Conservation (phyloP, 164 flowering plant species). For the Stephania yunnanensis region DNA sequence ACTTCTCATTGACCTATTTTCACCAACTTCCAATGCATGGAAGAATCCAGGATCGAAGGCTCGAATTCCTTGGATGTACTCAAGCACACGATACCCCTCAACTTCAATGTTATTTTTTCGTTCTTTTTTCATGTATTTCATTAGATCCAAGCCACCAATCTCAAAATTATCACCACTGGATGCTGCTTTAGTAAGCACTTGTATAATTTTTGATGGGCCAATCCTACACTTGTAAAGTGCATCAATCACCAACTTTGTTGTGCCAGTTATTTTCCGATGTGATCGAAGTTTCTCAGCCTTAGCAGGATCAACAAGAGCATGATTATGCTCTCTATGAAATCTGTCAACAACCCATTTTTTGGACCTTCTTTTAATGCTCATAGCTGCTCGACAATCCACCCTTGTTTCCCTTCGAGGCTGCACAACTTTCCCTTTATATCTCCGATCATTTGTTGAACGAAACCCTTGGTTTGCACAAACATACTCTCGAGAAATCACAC, state of each 20-base stretch:
- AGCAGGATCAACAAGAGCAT: slow-evolving; percentile 18
- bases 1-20: slow-evolving; percentile 20
- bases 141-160: slow-evolving; percentile 12
- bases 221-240: slow-evolving; percentile 16
- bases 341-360: slow-evolving; percentile 16
- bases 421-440: slow-evolving; percentile 19
- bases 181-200: slow-evolving; percentile 18
- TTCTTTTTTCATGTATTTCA: slow-evolving; percentile 16
- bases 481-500: slow-evolving; percentile 21
- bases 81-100: slow-evolving; percentile 16
- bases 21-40: slow-evolving; percentile 19
- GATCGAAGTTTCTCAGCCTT: slow-evolving; percentile 21
- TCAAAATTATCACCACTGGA: slow-evolving; percentile 15
- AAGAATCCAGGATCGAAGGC: slow-evolving; percentile 19
- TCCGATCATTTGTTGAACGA: slow-evolving; percentile 17
- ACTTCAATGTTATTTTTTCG: slow-evolving; percentile 14
- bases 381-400: slow-evolving; percentile 21
- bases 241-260: slow-evolving; percentile 19
- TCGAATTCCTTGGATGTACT: slow-evolving; percentile 12
- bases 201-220: slow-evolving; percentile 20
- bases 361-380: slow-evolving; percentile 20
- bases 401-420: slow-evolving; percentile 20
- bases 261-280: slow-evolving; percentile 19
- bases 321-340: slow-evolving; percentile 21
- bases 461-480: slow-evolving; percentile 22